These are phyloP conservation scores for Luvunga scandens DNA, from an alignment of 345 rosid species.

Conservation along the genomic window DNA sequence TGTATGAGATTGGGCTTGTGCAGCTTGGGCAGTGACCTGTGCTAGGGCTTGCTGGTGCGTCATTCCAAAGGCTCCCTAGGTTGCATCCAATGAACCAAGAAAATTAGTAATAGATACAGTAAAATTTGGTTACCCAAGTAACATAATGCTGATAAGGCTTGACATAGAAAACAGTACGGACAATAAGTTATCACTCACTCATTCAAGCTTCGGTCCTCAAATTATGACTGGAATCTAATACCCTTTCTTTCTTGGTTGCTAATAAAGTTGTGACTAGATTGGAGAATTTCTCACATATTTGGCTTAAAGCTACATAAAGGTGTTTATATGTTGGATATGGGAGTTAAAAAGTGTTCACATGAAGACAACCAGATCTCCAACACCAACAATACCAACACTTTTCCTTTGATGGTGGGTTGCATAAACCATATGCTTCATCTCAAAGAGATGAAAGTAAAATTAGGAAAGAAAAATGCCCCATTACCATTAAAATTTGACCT, in stretches of 20 bases:
- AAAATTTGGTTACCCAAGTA: background rate
- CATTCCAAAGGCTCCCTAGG: constrained; percentile 73
- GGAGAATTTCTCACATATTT: background rate
- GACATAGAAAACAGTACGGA: background rate
- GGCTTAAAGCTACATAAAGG: background rate
- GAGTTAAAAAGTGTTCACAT: background rate
- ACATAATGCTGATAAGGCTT: background rate
- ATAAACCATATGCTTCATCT: background rate
- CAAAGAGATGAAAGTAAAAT: background rate
- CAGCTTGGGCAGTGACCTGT: constrained; percentile 83
- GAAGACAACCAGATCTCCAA: background rate
- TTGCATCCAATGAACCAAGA: constrained; percentile 7
- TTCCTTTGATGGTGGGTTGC: background rate
- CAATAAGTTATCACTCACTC: background rate
- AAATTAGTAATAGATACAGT: background rate
- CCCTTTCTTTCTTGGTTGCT: background rate
- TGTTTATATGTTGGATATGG: background rate
- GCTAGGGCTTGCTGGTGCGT: constrained; percentile 82
- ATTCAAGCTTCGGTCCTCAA: constrained; percentile 2
- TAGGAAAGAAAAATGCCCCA: background rate
- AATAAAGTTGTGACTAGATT: background rate
- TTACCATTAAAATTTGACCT: background rate
- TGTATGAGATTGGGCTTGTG: constrained; percentile 39
- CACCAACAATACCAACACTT: background rate
- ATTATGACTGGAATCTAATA: background rate